phyloP scores from a whole-genome alignment of 495 filamentous ascomycete genomes.

The Talaromyces wortmannii region DNA sequence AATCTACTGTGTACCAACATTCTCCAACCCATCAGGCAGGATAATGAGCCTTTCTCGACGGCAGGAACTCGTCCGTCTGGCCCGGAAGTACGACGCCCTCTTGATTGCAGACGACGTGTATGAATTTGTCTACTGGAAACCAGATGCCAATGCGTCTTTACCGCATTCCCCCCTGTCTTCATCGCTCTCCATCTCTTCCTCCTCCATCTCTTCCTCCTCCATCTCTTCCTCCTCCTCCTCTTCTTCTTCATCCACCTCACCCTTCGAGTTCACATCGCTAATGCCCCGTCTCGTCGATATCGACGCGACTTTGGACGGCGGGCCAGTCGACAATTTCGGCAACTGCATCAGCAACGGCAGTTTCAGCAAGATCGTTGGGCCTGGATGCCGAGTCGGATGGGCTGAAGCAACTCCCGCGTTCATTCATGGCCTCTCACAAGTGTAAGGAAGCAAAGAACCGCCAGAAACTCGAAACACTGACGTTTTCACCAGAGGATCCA shows the following conservation, averaged over 20 bases:
- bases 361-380: constrained; percentile 65
- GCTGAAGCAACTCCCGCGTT: constrained; percentile 54
- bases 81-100: constrained; percentile 53
- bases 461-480: too few relatives aligned
- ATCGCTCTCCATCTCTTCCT: not conserved
- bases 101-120: constrained; percentile 67
- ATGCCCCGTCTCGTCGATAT: constrained; percentile 60
- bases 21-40: constrained; percentile 55
- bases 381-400: constrained; percentile 67
- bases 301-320: constrained; percentile 41
- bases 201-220: not conserved
- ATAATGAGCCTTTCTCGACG: constrained; percentile 49
- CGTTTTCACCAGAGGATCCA: constrained; percentile 40
- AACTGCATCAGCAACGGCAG: constrained; percentile 65
- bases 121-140: constrained; percentile 56
- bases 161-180: not conserved
- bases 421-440: constrained; percentile 40
- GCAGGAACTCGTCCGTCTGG: constrained; percentile 42
- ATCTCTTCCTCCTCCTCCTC: not conserved
- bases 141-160: not conserved
- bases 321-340: constrained; percentile 44
- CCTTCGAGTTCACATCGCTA: not conserved
- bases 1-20: constrained; percentile 62
- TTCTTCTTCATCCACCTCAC: not conserved
- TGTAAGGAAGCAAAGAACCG: not conserved